phyloP scores from a whole-genome alignment of 2,329 filamentous ascomycete genomes.

The Immersiporthe knoxdaviesiana region DNA sequence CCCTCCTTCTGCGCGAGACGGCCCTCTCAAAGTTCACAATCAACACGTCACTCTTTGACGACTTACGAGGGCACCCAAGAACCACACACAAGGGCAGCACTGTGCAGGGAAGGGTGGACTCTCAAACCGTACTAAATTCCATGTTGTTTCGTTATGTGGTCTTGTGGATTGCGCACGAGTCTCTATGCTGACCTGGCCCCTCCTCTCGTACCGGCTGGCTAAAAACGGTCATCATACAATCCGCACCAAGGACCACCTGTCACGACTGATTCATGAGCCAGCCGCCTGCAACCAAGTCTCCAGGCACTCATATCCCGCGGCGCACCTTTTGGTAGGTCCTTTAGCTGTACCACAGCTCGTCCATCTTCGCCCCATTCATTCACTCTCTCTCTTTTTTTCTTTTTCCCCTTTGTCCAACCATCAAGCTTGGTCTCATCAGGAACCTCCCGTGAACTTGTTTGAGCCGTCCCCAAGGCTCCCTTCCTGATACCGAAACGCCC shows the following conservation, averaged over 20 bases:
- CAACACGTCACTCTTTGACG: background rate
- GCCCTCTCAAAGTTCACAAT: background rate
- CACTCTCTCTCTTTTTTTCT: background rate
- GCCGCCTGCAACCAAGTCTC: background rate
- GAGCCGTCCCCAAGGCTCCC: background rate
- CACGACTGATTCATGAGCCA: background rate
- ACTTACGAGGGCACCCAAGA: background rate
- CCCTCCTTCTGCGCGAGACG: background rate
- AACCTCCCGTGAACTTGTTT: background rate
- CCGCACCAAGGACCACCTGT: background rate
- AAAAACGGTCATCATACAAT: background rate
- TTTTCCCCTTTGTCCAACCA: background rate
- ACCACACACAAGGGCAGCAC: no score
- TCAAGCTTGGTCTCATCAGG: background rate
- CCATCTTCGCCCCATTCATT: background rate
- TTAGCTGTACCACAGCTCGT: background rate
- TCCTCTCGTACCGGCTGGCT: background rate
- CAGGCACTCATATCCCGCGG: background rate
- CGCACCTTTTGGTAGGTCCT: background rate
- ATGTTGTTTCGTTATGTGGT: background rate
- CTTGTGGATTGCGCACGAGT: background rate
- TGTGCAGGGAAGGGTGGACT: background rate
- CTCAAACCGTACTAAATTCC: background rate
- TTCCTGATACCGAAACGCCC: slow-evolving; percentile 40
- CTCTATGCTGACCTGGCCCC: background rate